Evolutionary conservation across 1,139 yeast species (phyloP), one percentile per base, ranked within the genome.

Genomic region (Tardiomyces depauwii): DNA sequence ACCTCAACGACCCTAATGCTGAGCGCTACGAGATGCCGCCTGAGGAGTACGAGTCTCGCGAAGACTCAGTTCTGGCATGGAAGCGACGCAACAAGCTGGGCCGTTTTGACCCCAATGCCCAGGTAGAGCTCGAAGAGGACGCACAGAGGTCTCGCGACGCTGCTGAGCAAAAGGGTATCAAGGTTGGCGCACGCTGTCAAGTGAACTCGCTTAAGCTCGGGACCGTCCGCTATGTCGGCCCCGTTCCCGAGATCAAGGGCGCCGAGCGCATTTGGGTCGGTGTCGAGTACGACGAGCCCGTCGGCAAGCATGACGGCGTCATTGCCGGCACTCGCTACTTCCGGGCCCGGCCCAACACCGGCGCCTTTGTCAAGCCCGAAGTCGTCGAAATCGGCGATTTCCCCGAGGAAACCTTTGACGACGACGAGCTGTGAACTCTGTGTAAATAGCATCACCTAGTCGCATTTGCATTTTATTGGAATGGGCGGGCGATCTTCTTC

Each of bases 271-370:
- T 55, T 11, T 89, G 97, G 96, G 70, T 80, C 12, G 97, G 96
- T 0, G 71, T 89, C 2, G 87, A 82, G 55, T 69, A 87, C 38
- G 77, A 75, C 27, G 66, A 67, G 13, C 76, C 82, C 0, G 58
- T 58, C 0, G 97, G 96, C 1, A 84, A 81, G 62, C 87, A 89
- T 56, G 77, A 88, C 56, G 97, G 97, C 0, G 66, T 80, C 1
- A 76, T 88, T 0, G 68, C 77, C 27, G 93, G 86, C 0, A 64
- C 66, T 0, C 55, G 68, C 42, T 86, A 88, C 61, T 89, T 89
- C 54, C 63, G 69, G 1, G 74, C 86, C 40, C 55, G 56, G n/a
- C 66, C 67, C 2, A 63, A 52, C 16, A 73, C 74, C 59, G 96
- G 96, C 5, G 60, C 70, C 1, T 67, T 70, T 49, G 61, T 69